A percentile compares a stretch with the other conserved stretches of the same genome.
These are phyloP conservation scores for Lathyrus tuberosus DNA, from an alignment of 306 rosid genomes.

Conservation along the genomic window DNA sequence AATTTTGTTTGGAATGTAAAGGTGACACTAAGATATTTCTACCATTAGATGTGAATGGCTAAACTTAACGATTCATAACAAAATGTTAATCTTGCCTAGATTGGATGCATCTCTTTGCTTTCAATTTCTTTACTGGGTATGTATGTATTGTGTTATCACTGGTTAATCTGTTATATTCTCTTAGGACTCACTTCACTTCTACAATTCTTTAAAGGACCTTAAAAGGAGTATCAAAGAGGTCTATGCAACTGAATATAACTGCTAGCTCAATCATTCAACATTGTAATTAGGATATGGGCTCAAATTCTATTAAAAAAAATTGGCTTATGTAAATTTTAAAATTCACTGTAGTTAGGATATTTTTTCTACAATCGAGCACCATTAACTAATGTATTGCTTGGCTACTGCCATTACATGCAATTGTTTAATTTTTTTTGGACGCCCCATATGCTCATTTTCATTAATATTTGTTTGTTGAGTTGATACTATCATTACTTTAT, in stretches of 20 bases:
- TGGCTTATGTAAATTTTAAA: not conserved
- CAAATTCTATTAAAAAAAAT: not conserved
- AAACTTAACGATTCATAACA: too few species aligned
- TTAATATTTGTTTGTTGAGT: too few species aligned
- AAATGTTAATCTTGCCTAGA: too few species aligned
- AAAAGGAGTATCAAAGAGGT: constrained; percentile 4
- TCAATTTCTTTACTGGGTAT: not conserved
- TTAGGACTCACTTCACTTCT: constrained; percentile 1
- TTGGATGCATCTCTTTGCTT: constrained; percentile 18
- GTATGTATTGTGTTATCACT: not conserved
- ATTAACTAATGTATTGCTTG: constrained; percentile 24
- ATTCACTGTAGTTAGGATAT: not conserved
- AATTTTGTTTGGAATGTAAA: too few species aligned
- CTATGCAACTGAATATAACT: not conserved
- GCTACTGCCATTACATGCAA: constrained; percentile 9
- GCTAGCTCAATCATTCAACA: not conserved
- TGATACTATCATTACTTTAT: too few species aligned
- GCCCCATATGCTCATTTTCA: not conserved
- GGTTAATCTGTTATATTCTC: not conserved
- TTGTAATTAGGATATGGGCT: not conserved
- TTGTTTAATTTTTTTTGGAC: not conserved
- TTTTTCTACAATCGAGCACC: not conserved
- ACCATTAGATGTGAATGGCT: too few species aligned
- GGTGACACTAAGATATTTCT: too few species aligned
- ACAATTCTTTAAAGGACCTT: not conserved